Evolutionary conservation across 176 grass and related monocot species (phyloP).

Genomic region (Bromus sterilis): DNA sequence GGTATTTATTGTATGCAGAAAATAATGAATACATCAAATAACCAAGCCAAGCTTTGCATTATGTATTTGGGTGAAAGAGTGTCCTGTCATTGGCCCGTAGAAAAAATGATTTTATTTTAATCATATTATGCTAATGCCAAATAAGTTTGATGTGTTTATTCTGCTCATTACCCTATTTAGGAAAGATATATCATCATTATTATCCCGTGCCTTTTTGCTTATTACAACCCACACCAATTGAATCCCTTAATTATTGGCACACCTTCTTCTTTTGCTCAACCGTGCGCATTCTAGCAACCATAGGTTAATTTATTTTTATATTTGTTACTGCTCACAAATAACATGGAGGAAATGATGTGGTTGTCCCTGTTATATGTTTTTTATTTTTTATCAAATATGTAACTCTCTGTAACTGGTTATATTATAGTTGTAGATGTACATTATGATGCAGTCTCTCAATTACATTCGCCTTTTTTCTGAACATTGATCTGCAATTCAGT

Average conservation of each 20-base stretch:
- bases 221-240: neutral
- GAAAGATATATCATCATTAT: neutral
- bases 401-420: neutral
- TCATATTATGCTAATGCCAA: neutral
- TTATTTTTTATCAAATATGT: neutral
- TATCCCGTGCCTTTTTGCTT: neutral
- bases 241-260: neutral
- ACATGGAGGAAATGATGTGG: neutral
- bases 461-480: neutral
- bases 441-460: neutral
- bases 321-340: neutral
- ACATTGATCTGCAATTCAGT: neutral
- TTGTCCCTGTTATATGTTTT: neutral
- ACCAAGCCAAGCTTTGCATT: neutral
- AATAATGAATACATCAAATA: neutral
- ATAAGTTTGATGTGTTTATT: neutral
- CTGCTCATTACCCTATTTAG: neutral
- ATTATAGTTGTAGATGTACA: neutral
- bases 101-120: neutral
- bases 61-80: neutral
- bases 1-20: neutral
- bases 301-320: neutral
- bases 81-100: neutral
- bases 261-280: neutral
- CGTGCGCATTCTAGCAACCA: neutral